These are phyloP conservation scores for Lavandula angustifolia DNA, from an alignment of 257 asterid genomes.

Conservation along the genomic window DNA sequence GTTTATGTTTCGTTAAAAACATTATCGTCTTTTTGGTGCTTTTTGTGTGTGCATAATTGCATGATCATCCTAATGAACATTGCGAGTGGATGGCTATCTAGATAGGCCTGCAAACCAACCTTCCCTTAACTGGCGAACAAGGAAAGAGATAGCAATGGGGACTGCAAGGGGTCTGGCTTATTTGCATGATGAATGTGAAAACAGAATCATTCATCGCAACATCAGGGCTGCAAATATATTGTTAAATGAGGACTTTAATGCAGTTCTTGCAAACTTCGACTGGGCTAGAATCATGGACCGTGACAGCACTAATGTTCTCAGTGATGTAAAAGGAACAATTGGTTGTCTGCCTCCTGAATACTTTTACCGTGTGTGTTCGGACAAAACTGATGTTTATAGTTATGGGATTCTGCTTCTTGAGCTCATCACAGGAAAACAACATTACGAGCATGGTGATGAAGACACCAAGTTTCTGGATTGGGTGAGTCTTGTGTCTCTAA, in stretches of 20 bases:
- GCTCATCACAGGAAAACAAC: background rate
- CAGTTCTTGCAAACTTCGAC: background rate
- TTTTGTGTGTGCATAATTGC: too few species aligned
- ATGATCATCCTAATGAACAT: too few species aligned
- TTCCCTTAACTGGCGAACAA: conserved; percentile 3
- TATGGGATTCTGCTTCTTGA: background rate
- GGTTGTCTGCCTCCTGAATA: background rate
- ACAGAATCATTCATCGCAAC: conserved; percentile 8
- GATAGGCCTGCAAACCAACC: too few species aligned
- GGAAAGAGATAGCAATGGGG: background rate
- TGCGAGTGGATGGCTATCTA: too few species aligned
- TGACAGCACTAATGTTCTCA: background rate
- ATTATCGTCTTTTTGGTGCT: background rate
- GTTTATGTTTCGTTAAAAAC: too few species aligned
- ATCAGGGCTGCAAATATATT: conserved; percentile 16
- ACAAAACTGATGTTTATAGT: conserved; percentile 9
- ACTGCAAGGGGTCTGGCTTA: conserved; percentile 20
- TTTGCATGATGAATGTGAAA: background rate
- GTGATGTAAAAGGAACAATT: background rate
- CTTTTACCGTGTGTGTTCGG: background rate
- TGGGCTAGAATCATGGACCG: background rate
- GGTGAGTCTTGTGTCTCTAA: too few species aligned
- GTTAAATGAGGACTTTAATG: conserved; percentile 3
- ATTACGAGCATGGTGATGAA: background rate
- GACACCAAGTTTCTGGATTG: background rate